Conservation (phyloP, 768 basidiomycete species). For the Phaeolepiota aurea region DNA sequence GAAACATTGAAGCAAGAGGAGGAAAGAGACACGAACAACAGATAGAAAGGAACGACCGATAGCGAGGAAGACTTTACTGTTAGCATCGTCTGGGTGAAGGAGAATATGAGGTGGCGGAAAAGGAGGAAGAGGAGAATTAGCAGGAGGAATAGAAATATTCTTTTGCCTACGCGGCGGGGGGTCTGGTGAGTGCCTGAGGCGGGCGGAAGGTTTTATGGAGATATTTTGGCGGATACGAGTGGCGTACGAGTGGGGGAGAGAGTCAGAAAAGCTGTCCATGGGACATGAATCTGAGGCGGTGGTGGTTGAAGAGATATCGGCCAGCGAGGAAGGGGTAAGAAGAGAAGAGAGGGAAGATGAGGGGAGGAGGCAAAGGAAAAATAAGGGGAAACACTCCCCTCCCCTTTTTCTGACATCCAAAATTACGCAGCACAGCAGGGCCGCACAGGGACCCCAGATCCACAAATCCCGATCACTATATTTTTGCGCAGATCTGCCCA, state of each 20-base stretch:
- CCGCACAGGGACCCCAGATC: too few species aligned
- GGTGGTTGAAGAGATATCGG: constrained; percentile 8
- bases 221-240: constrained; percentile 48
- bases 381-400: too few species aligned
- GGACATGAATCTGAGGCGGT: constrained; percentile 1
- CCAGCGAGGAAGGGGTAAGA: constrained; percentile 11
- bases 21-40: constrained; percentile 40
- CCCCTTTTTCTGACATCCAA: too few species aligned
- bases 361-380: constrained; percentile 2
- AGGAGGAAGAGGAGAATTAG: constrained; percentile 14
- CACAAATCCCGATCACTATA: constrained; percentile 4
- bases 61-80: constrained; percentile 64
- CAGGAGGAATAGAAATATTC: constrained; percentile 11
- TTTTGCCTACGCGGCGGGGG: constrained; percentile 21
- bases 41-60: constrained; percentile 68
- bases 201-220: constrained; percentile 41
- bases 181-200: constrained; percentile 37
- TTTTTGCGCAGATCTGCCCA: too few species aligned
- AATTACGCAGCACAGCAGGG: too few species aligned
- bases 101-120: constrained; percentile 61
- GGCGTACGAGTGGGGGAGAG: constrained; percentile 33
- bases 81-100: constrained; percentile 68
- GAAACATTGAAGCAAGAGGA: constrained; percentile 10
- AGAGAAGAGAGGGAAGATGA: constrained; percentile 16
- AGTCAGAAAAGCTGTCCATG: constrained; percentile 7